Percentiles rank a stretch among this genome's conserved stretches.
Conservation (phyloP, 2,329 filamentous ascomycete genomes). For the Microdochium paspali region DNA sequence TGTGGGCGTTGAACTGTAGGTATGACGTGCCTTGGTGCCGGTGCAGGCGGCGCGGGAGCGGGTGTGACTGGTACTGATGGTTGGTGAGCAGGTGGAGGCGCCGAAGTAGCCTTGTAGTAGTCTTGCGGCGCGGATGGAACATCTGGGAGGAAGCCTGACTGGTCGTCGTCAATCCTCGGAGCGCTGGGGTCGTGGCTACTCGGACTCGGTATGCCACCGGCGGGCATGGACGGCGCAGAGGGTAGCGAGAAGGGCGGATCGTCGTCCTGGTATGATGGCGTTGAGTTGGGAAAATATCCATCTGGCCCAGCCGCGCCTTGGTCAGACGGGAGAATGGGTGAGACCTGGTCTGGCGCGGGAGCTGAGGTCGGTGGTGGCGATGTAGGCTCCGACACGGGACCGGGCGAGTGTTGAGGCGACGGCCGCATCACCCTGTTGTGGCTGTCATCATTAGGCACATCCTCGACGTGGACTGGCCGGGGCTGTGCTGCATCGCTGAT, state of each 20-base stretch:
- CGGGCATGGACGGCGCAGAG: conserved; percentile 17
- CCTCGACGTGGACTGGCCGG: conserved; percentile 39
- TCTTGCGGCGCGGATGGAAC: conserved; percentile 21
- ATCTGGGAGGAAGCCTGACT: conserved; percentile 18
- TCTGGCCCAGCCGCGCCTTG: conserved; percentile 13
- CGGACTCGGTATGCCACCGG: conserved; percentile 11
- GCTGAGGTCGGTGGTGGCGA: conserved; percentile 18
- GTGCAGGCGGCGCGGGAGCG: conserved; percentile 4
- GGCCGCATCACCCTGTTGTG: conserved; percentile 9
- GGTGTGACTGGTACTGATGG: conserved; percentile 11
- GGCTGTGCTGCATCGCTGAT: conserved; percentile 14
- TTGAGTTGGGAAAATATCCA: conserved; percentile 16
- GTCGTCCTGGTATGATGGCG: conserved; percentile 3
- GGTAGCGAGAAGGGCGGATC: conserved; percentile 16
- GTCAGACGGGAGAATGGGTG: conserved; percentile 19
- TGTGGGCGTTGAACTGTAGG: conserved; percentile 9
- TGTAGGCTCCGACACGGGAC: conserved; percentile 26
- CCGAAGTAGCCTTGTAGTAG: conserved; percentile 21
- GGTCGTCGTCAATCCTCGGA: conserved; percentile 8
- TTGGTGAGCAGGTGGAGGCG: conserved; percentile 14
- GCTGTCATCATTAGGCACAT: conserved; percentile 35
- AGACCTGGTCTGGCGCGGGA: conserved; percentile 19
- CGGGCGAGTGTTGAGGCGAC: conserved; percentile 17
- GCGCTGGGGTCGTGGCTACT: conserved; percentile 11
- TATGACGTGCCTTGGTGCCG: conserved; percentile 3